phyloP scores from a whole-genome alignment of 768 basidiomycete species.

The Leccinum barrowsii region DNA sequence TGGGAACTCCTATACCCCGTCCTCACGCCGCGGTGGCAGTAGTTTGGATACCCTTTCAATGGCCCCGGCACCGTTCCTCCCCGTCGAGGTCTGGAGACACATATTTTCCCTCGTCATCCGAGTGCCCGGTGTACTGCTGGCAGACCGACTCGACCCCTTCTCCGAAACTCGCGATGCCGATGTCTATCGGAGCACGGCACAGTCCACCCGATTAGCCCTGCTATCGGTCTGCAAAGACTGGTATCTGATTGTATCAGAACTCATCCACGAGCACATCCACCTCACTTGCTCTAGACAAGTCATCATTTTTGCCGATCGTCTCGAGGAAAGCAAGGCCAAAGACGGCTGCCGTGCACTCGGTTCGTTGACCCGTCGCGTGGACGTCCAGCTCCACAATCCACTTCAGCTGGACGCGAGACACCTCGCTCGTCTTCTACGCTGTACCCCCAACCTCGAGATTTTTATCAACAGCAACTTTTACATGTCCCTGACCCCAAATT shows the following conservation, averaged over 20 bases:
- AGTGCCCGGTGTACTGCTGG: constrained; percentile 30
- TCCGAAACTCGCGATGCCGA: constrained; percentile 30
- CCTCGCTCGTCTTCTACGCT: constrained; percentile 37
- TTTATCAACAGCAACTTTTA: constrained; percentile 39
- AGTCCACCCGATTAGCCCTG: constrained; percentile 29
- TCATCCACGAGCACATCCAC: constrained; percentile 40
- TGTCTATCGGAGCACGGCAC: constrained; percentile 28
- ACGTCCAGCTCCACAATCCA: constrained; percentile 36
- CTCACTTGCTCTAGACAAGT: constrained; percentile 37
- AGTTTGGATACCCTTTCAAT: constrained; percentile 7
- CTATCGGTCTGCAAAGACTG: constrained; percentile 39
- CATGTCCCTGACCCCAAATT: constrained; percentile 20
- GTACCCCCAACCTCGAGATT: constrained; percentile 43
- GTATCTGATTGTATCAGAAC: constrained; percentile 35
- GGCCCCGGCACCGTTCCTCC: constrained; percentile 22
- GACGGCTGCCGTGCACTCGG: constrained; percentile 32
- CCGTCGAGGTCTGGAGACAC: constrained; percentile 40
- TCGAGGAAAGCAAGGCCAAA: constrained; percentile 28
- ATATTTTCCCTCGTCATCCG: constrained; percentile 36
- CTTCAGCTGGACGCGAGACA: constrained; percentile 17
- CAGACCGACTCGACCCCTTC: constrained; percentile 41
- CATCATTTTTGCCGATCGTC: constrained; percentile 29
- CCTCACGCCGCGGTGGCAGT: constrained; percentile 6
- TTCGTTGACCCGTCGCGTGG: constrained; percentile 39
- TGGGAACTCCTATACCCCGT: neutral